phyloP scores from a whole-genome alignment of 176 grass and related monocot genomes.

The Rhynchospora tenuis region DNA sequence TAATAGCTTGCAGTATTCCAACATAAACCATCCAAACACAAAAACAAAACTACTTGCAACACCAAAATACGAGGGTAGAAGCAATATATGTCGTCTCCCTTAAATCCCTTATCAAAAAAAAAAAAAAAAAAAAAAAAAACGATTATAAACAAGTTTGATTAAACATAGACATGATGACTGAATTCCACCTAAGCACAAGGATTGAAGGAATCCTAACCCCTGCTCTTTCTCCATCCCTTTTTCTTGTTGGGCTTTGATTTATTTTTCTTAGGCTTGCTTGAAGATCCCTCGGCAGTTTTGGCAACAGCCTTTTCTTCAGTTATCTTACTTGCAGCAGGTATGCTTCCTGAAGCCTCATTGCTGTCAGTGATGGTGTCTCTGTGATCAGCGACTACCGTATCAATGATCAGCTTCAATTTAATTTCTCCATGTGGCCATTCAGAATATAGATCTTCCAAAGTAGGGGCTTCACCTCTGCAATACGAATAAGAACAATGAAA shows the following conservation, averaged over 20 bases:
- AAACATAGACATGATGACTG: neutral
- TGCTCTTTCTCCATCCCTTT: neutral
- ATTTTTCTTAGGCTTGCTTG: neutral
- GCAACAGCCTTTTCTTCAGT: neutral
- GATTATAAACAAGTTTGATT: neutral
- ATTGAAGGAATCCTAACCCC: neutral
- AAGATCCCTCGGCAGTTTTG: neutral
- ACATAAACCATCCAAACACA: neutral
- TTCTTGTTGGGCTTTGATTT: neutral
- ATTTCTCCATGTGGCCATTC: neutral
- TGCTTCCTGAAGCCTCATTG: neutral
- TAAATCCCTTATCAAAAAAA: no score
- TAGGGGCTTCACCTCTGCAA: neutral
- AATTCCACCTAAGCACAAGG: neutral
- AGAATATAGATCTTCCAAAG: constrained; percentile 5
- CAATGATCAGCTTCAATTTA: neutral
- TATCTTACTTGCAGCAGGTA: neutral
- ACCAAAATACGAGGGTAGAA: neutral
- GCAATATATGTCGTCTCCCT: neutral
- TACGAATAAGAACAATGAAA: neutral
- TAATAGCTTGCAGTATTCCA: neutral
- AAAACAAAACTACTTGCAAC: neutral
- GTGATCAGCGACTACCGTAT: neutral
- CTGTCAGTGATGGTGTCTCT: neutral
- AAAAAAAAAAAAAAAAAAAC: no score